Base-by-base conservation (phyloP, 2,329 filamentous ascomycete genomes). In the Nigrospora sphaerica region DNA sequence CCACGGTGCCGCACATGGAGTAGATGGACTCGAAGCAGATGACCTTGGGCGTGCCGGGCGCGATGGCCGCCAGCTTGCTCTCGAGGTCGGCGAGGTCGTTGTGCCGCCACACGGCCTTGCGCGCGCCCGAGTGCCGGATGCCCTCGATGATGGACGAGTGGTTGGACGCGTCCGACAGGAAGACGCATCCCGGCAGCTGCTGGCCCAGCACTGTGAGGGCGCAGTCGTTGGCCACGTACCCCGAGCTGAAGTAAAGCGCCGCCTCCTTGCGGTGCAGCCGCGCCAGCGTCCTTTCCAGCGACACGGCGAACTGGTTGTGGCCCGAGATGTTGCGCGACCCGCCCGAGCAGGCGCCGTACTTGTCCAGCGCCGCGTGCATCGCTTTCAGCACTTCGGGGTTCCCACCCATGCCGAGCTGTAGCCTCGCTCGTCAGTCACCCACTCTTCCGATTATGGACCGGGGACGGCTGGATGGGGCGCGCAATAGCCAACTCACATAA, bases 111-210 rank as follows among this genome's bases (percentile, higher is more conserved):
- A 98, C 92, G 68, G 97, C 80, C 77, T 98, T 98, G 72, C 88
- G 92, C 36, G 93, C 90, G 39, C 92, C 91, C 11, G 92, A 97
- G 69, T 98, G 93, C 39, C 93, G 88, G 59, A 98, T 98, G 39
- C 93, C 93, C 70, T 97, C 92, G 51, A 98, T 98, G 93, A 98
- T 98, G 6, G 92, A 97, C 12, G 93, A 93, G 65, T 98, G 93
- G 67, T 98, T 98, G 64, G 96, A 72, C 66, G 88, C 95, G 70
- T 98, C 93, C 6, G 91, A 96, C n/a, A 98, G 74, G 59, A 97
- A 95, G 39, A 98, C 93, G 62, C 93, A 98, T 60, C 95, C 86
- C 31, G 93, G 92, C 66, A 98, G 75, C 69, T 95, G 95, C 70
- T 89, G 95, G 42, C 93, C 93, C 16, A 98, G 75, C 0, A 93